These are phyloP conservation scores for Meira miltonrushii DNA, from an alignment of 1,284 basidiomycete genomes.

Conservation along the genomic window DNA sequence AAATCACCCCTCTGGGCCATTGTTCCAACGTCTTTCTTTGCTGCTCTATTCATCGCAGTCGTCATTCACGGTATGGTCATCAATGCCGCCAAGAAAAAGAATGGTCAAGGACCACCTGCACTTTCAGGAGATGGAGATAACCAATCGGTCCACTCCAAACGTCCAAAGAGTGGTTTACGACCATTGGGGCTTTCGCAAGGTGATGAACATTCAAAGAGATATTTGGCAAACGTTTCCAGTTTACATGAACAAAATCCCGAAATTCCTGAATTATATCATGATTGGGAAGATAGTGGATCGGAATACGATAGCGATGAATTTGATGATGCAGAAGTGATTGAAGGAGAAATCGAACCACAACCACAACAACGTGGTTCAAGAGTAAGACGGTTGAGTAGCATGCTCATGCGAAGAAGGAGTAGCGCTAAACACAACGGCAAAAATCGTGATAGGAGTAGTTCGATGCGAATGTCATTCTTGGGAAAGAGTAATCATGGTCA, in stretches of 20 bases:
- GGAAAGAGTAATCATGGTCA: neutral
- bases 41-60: conserved; percentile 32
- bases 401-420: neutral
- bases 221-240: neutral
- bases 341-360: neutral
- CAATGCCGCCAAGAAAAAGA: neutral
- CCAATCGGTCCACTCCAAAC: neutral
- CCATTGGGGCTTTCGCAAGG: neutral
- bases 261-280: conserved; percentile 1
- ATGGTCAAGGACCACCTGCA: neutral
- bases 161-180: neutral
- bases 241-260: neutral
- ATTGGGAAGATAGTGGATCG: conserved; percentile 1
- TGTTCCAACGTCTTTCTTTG: conserved; percentile 24
- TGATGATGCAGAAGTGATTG: conserved; percentile 1
- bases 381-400: neutral
- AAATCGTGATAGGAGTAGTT: neutral
- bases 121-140: neutral
- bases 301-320: conserved; percentile 1
- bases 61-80: conserved; percentile 23
- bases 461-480: neutral
- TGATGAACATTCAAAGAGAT: neutral
- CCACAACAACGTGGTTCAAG: neutral
- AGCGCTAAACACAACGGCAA: too few relatives aligned
- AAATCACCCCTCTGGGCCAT: conserved; percentile 24